These are phyloP conservation scores for Salix koriyanagi DNA, from an alignment of 345 rosid species.

Conservation along the genomic window DNA sequence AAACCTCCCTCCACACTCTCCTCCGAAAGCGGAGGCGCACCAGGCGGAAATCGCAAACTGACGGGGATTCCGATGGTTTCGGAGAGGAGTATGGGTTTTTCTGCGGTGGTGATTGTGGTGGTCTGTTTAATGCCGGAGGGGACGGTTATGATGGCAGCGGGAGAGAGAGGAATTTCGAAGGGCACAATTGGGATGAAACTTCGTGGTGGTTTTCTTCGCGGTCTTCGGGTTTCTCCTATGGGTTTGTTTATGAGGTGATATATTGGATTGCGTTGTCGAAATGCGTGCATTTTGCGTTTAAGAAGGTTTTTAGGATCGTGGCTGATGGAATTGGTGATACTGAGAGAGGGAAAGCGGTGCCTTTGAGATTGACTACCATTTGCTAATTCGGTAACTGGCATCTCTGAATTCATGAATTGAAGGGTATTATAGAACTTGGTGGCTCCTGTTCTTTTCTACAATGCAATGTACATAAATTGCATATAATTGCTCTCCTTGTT, in stretches of 20 bases:
- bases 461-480: conserved; percentile 10
- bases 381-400: conserved; percentile 28
- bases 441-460: neutral
- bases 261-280: conserved; percentile 85
- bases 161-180: conserved; percentile 58
- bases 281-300: conserved; percentile 80
- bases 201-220: conserved; percentile 37
- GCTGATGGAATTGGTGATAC: conserved; percentile 31
- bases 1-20: conserved; percentile 41
- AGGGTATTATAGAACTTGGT: neutral
- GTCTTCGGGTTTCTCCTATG: conserved; percentile 56
- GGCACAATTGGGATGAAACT: conserved; percentile 62
- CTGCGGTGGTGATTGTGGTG: conserved; percentile 41
- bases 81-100: conserved; percentile 41
- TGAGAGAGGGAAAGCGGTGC: conserved; percentile 55
- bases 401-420: neutral
- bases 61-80: conserved; percentile 48
- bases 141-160: conserved; percentile 30
- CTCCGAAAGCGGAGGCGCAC: conserved; percentile 53
- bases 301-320: conserved; percentile 52
- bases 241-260: conserved; percentile 79
- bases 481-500: neutral
- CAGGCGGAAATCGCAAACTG: conserved; percentile 38
- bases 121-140: conserved; percentile 39
- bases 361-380: conserved; percentile 43